These are phyloP conservation scores for Calonectria montana DNA, from an alignment of 2,329 filamentous ascomycete genomes.

Conservation along the genomic window DNA sequence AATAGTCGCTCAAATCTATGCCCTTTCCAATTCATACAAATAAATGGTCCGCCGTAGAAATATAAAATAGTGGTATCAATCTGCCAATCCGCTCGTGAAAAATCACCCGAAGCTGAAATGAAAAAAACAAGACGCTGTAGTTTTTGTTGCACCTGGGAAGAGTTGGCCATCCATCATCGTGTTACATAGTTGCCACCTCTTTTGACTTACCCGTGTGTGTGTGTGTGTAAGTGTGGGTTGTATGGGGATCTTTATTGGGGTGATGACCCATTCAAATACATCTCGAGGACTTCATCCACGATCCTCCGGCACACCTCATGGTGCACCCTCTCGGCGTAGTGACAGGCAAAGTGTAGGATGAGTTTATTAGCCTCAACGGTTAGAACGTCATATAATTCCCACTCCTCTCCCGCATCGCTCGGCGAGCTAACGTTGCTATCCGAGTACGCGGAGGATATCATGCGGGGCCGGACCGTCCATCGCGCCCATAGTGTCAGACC, in stretches of 20 bases:
- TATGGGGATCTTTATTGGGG: not conserved
- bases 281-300: not conserved
- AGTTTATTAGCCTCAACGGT: not conserved
- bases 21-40: not conserved
- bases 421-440: not conserved
- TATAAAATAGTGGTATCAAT: not conserved
- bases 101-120: not conserved
- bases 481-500: not conserved
- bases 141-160: not conserved
- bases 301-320: not conserved
- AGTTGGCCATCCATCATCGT: not conserved
- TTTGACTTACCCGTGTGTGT: not conserved
- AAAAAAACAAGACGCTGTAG: not conserved
- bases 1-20: not conserved
- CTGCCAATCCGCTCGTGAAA: not conserved
- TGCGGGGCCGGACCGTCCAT: not conserved
- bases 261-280: not conserved
- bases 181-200: not conserved
- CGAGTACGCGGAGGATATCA: not conserved
- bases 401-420: not conserved
- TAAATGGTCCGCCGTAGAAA: not conserved
- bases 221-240: no score
- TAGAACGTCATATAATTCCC: not conserved
- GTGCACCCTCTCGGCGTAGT: not conserved
- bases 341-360: not conserved